Conservation (phyloP, 345 rosid species). For the Mangifera indica region DNA sequence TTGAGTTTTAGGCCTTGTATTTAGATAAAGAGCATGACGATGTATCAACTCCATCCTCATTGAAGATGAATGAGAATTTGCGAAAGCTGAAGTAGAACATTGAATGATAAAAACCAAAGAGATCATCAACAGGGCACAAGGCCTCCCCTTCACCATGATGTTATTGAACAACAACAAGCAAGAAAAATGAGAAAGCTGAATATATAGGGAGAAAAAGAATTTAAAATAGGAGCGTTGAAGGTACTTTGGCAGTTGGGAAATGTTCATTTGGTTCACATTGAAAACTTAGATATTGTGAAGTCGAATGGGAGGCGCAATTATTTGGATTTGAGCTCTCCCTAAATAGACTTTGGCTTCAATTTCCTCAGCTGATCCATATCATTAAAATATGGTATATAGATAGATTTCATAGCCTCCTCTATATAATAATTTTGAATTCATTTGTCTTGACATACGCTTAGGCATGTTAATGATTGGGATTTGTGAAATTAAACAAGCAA, state of each 20-base stretch:
- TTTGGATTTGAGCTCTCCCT: neutral
- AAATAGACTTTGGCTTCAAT: too few species aligned
- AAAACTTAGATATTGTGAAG: too few species aligned
- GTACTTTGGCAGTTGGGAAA: slow-evolving; percentile 7
- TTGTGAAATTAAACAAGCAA: too few species aligned
- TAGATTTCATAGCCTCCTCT: too few species aligned
- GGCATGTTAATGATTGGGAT: neutral
- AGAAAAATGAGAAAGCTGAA: neutral
- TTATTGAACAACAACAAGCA: neutral
- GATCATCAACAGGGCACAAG: neutral
- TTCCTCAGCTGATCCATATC: too few species aligned
- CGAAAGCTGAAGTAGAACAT: neutral
- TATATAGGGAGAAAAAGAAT: neutral
- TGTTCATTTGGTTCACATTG: too few species aligned
- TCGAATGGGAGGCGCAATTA: neutral
- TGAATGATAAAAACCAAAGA: neutral
- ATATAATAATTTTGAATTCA: too few species aligned
- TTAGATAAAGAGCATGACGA: slow-evolving; percentile 23
- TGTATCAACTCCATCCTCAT: slow-evolving; percentile 27
- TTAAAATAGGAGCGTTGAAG: too few species aligned
- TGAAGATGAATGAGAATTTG: slow-evolving; percentile 4
- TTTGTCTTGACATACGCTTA: neutral
- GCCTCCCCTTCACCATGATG: neutral
- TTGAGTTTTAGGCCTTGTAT: slow-evolving; percentile 14
- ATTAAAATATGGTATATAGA: too few species aligned